These are phyloP conservation scores for Neonectria faginata DNA, from an alignment of 2,329 filamentous ascomycete genomes.

Conservation along the genomic window DNA sequence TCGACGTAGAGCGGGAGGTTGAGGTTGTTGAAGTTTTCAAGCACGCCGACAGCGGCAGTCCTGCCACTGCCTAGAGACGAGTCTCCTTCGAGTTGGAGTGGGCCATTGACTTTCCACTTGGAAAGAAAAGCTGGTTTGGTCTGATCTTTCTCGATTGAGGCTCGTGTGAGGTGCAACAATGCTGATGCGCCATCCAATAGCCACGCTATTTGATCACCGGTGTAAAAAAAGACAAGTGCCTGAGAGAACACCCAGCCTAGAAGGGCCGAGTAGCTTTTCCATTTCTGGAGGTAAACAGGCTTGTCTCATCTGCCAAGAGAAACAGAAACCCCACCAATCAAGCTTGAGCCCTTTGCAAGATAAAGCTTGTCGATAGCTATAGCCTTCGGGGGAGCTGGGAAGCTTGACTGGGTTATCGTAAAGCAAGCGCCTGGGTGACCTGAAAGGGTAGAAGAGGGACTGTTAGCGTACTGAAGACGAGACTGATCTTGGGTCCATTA, in stretches of 20 bases:
- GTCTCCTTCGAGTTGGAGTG: neutral
- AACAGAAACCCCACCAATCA: neutral
- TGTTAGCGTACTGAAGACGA: too few species aligned
- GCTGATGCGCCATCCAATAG: neutral
- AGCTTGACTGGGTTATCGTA: too few species aligned
- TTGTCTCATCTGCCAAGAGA: neutral
- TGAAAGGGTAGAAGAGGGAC: too few species aligned
- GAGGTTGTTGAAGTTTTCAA: neutral
- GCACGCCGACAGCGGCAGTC: too few species aligned
- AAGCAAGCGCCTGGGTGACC: too few species aligned
- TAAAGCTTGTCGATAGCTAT: too few species aligned
- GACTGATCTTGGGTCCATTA: too few species aligned
- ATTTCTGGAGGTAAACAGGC: neutral
- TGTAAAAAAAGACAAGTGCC: neutral
- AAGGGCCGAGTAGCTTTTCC: neutral
- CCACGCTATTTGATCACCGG: neutral
- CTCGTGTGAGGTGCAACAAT: neutral
- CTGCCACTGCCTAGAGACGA: too few species aligned
- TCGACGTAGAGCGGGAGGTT: conserved; percentile 8
- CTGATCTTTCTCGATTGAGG: conserved; percentile 5
- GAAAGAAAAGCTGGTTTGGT: neutral
- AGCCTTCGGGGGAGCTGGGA: too few species aligned
- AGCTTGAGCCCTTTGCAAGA: too few species aligned
- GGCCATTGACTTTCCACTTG: conserved; percentile 3
- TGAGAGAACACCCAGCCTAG: neutral